Evolutionary conservation across 2,329 filamentous ascomycete species (phyloP), one percentile per base, ranked within the genome.

Genomic region (Calonectria honghensis): DNA sequence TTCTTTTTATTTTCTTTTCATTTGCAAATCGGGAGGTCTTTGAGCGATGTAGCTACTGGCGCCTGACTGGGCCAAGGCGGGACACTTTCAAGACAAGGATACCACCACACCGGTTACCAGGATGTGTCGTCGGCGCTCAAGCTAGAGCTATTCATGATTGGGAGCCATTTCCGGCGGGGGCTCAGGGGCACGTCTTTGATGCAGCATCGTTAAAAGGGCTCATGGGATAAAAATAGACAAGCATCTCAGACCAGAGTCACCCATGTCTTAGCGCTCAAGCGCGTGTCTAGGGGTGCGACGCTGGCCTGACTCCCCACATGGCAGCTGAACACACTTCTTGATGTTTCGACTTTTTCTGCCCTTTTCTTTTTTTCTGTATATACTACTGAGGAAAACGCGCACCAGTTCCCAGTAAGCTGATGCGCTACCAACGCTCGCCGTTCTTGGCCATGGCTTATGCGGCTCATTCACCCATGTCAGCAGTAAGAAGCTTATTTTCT

Each of bases 401-500:
- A 13, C 11, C n/a, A 6, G n/a, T 10, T 6, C 18, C 18, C 51
- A 41, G 51, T 20, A 57, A 57, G 29, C 31, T 35, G 31, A 57
- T 32, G 20, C 52, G 18, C 52, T 18, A 35, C 52, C 29, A 20
- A 57, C 29, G 29, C 52, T 57, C 52, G 29, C 29, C 31, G 29
- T 57, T 57, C 29, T 18, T n/a, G 29, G 27, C 18, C n/a, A 48
- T 18, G 27, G 27, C 24, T 54, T 5, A 41, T 65, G 39, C 39
- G 61, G 39, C 61, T 65, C 61, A 63, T 41, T 29, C 27, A 29
- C 35, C 37, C 37, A 61, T 63, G 35, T 41, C 57, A 41, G 35
- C 57, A 31, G 68, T 64, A 11, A 70, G 57, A 70, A 45, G 20
- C 35, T 39, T 54, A 65, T 32, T 52, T 39, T 39, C 3, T 41